Conservation (phyloP, 2,329 filamentous ascomycete species). For the Ceratocystis variospora region DNA sequence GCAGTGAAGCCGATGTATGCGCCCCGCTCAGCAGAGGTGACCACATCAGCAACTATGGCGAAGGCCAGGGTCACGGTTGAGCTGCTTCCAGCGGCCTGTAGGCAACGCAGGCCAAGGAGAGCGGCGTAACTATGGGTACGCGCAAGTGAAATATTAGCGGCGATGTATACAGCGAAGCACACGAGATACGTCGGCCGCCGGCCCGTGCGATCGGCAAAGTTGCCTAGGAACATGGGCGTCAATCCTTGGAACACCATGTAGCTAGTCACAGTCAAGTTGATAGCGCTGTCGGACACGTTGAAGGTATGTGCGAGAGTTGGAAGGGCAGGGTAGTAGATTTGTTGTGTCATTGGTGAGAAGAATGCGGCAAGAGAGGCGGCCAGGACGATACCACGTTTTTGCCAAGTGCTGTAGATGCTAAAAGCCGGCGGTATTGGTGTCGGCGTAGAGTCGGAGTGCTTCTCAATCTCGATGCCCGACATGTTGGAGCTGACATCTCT, state of each 20-base stretch:
- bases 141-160: slow-evolving; percentile 40
- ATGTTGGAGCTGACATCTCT: too few species aligned
- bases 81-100: slow-evolving; percentile 45
- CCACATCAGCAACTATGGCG: slow-evolving; percentile 50
- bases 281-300: slow-evolving; percentile 29
- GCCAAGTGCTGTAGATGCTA: slow-evolving; percentile 29
- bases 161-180: slow-evolving; percentile 40
- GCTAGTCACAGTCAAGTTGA: slow-evolving; percentile 41
- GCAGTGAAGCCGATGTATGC: slow-evolving; percentile 42
- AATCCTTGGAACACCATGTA: slow-evolving; percentile 49
- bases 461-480: too few species aligned
- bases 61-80: slow-evolving; percentile 44
- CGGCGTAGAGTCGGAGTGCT: neutral
- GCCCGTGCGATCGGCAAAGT: slow-evolving; percentile 41
- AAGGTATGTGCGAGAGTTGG: slow-evolving; percentile 36
- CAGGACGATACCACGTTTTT: slow-evolving; percentile 32
- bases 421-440: slow-evolving; percentile 23
- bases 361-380: slow-evolving; percentile 29
- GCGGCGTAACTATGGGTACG: slow-evolving; percentile 36
- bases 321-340: slow-evolving; percentile 43
- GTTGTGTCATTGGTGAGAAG: slow-evolving; percentile 35
- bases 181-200: slow-evolving; percentile 41
- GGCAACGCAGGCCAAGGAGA: slow-evolving; percentile 39
- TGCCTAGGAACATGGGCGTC: slow-evolving; percentile 42
- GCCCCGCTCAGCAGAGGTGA: slow-evolving; percentile 48